These are phyloP conservation scores for Cutaneotrichosporon mucoides DNA, from an alignment of 1,284 basidiomycete genomes.

Conservation along the genomic window DNA sequence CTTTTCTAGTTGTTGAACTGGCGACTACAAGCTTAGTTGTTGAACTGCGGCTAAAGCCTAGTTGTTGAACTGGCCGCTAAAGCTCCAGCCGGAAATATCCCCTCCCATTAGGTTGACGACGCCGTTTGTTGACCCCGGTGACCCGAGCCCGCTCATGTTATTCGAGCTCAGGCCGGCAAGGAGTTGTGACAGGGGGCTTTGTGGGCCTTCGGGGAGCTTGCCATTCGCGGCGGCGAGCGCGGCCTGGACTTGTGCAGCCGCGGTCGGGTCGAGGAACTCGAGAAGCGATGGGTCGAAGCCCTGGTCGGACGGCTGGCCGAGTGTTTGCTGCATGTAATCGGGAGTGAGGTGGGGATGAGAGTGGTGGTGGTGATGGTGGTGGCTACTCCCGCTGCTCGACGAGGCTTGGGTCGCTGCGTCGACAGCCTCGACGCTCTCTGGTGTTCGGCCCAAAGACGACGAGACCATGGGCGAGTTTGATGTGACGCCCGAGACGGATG, in stretches of 20 bases:
- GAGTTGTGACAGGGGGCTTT: background rate
- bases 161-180: background rate
- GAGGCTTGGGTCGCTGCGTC: conserved; percentile 1
- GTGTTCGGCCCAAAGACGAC: conserved; percentile 12
- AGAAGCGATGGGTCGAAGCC: conserved; percentile 8
- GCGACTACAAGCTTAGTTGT: too few species aligned
- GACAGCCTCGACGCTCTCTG: conserved; percentile 12
- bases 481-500: background rate
- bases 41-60: background rate
- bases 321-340: background rate
- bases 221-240: background rate
- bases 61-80: background rate
- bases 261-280: conserved; percentile 7
- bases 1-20: too few species aligned
- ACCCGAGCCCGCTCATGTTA: background rate
- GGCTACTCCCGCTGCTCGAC: too few species aligned
- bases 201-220: background rate
- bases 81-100: conserved; percentile 2
- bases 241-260: background rate
- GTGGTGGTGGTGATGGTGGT: too few species aligned
- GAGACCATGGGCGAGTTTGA: background rate
- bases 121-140: background rate
- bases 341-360: background rate
- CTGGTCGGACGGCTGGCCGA: background rate
- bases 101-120: background rate